phyloP scores from a whole-genome alignment of 108 stramenopile genomes.

The Skeletonema marinoi region DNA sequence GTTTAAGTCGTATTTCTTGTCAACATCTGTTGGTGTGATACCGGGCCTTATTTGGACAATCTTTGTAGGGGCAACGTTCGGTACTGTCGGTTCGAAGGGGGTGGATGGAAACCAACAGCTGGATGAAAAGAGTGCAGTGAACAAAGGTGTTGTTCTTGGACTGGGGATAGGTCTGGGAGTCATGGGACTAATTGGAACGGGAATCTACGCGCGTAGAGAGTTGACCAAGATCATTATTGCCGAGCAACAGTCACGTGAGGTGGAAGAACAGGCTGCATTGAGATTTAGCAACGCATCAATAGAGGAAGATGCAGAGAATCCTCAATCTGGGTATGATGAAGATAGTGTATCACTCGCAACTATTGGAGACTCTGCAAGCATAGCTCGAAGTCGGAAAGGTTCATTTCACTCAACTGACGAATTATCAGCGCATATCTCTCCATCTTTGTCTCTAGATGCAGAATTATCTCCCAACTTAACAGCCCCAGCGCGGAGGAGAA shows the following conservation, averaged over 20 bases:
- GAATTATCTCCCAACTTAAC: not conserved
- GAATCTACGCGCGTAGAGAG: conserved; percentile 40
- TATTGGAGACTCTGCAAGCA: not conserved
- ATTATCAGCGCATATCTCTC: not conserved
- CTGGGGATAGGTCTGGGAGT: conserved; percentile 35
- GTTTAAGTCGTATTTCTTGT: conserved; percentile 31
- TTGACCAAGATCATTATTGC: conserved; percentile 46
- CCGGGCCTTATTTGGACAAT: conserved; percentile 45
- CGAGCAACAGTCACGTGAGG: conserved; percentile 23
- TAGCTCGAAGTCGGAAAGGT: not conserved
- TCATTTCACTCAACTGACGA: not conserved
- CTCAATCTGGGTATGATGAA: not conserved
- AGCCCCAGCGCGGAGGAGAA: not conserved
- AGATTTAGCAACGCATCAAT: conserved; percentile 1
- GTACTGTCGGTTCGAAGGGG: conserved; percentile 13
- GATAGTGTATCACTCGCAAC: not conserved
- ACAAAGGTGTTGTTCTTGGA: conserved; percentile 36
- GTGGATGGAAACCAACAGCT: conserved; percentile 45
- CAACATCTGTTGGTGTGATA: conserved; percentile 37
- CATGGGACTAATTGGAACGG: conserved; percentile 40
- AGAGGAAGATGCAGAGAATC: not conserved
- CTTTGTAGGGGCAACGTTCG: conserved; percentile 47
- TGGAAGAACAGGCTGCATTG: conserved; percentile 20
- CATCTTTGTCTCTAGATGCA: not conserved
- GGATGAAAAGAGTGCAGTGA: conserved; percentile 15